Conservation (phyloP, 1,284 basidiomycete genomes). For the Malassezia sp. region DNA sequence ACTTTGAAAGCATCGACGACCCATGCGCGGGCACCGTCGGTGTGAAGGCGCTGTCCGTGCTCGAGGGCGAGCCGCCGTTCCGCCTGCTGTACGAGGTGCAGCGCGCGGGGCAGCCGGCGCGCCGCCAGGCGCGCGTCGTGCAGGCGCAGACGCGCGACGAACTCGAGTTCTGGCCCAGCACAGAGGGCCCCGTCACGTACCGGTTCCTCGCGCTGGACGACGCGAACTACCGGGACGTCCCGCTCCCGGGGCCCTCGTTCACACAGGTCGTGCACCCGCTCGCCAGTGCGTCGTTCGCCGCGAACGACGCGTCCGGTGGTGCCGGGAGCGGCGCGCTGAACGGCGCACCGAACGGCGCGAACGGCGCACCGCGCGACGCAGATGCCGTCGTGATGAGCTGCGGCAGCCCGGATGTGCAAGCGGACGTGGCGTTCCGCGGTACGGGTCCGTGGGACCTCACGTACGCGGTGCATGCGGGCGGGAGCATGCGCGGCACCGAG, state of each 20-base stretch:
- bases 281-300: conserved; percentile 35
- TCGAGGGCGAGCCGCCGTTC: conserved; percentile 85
- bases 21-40: conserved; percentile 82
- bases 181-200: conserved; percentile 79
- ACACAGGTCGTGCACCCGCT: conserved; percentile 41
- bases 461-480: conserved; percentile 28
- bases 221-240: conserved; percentile 63
- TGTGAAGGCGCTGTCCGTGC: conserved; percentile 69
- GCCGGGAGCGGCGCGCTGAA: no score
- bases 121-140: conserved; percentile 50
- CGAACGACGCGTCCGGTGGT: conserved; percentile 19
- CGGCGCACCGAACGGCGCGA: background rate
- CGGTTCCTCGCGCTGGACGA: conserved; percentile 70
- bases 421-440: conserved; percentile 34
- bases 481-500: conserved; percentile 18
- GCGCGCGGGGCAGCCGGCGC: conserved; percentile 49
- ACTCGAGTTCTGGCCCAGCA: conserved; percentile 72
- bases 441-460: conserved; percentile 40
- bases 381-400: conserved; percentile 37
- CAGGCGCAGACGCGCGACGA: conserved; percentile 68
- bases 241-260: conserved; percentile 38
- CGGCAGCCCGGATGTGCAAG: conserved; percentile 31
- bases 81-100: conserved; percentile 65
- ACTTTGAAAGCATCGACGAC: conserved; percentile 75
- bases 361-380: conserved; percentile 19